Conservation (phyloP, 306 rosid species). For the Prunus padus region DNA sequence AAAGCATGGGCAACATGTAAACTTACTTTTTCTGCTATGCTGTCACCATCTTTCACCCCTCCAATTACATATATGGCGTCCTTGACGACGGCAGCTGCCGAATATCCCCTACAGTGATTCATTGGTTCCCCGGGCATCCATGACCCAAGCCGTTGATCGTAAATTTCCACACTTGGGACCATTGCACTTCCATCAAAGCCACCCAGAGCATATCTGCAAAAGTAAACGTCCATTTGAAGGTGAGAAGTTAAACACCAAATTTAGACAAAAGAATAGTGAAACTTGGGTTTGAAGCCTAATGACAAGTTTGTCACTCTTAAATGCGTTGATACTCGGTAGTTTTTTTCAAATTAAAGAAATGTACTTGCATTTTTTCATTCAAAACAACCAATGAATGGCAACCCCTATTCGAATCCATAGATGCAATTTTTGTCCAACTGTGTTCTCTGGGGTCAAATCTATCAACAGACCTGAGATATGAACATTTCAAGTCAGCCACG, state of each 20-base stretch:
- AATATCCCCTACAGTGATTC: conserved; percentile 42
- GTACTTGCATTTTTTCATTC: conserved; percentile 60
- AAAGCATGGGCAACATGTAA: neutral
- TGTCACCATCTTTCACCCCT: conserved; percentile 42
- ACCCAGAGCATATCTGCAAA: conserved; percentile 57
- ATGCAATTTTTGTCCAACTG: conserved; percentile 57
- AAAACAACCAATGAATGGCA: conserved; percentile 56
- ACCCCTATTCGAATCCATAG: conserved; percentile 46
- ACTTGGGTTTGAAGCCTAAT: neutral
- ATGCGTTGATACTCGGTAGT: neutral
- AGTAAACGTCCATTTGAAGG: conserved; percentile 10
- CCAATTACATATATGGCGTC: conserved; percentile 65
- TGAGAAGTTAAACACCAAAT: neutral
- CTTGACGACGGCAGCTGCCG: conserved; percentile 59
- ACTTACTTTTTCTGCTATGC: conserved; percentile 50
- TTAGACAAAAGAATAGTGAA: neutral
- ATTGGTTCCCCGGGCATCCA: conserved; percentile 52
- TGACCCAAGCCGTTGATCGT: conserved; percentile 50
- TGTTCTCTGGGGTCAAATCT: conserved; percentile 86
- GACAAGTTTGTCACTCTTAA: neutral
- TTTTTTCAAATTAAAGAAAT: conserved; percentile 9
- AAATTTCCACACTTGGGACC: conserved; percentile 49
- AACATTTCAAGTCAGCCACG: conserved; percentile 5
- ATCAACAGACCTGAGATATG: conserved; percentile 61
- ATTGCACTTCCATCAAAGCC: conserved; percentile 57